phyloP scores from a whole-genome alignment of 208 protist genomes.

The Strigomonas galati region DNA sequence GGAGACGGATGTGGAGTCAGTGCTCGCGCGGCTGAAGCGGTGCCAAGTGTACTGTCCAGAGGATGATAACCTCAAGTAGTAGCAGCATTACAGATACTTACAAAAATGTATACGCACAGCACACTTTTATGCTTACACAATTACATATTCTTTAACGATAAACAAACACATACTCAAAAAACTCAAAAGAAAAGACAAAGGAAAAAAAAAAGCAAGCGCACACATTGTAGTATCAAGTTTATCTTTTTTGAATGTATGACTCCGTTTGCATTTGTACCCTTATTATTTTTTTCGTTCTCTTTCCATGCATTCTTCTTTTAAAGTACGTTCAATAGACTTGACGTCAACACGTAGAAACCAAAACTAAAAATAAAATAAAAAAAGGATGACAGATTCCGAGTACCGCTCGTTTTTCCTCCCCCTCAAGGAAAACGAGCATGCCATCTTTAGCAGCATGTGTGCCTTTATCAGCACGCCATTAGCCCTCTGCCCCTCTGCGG shows the following conservation, averaged over 20 bases:
- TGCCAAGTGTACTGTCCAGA: slow-evolving; percentile 87
- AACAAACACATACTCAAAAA: neutral
- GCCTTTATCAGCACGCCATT: slow-evolving; percentile 9
- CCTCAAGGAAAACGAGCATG: slow-evolving; percentile 19
- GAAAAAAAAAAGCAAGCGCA: neutral
- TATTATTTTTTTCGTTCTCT: neutral
- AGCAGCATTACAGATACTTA: neutral
- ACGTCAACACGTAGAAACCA: too few relatives aligned
- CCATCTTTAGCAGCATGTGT: slow-evolving; percentile 29
- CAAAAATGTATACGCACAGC: neutral
- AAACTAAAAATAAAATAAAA: slow-evolving; percentile 4
- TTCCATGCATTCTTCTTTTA: too few relatives aligned
- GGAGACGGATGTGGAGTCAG: slow-evolving; percentile 52
- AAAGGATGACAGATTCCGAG: neutral
- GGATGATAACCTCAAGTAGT: slow-evolving; percentile 29
- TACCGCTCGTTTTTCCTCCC: slow-evolving; percentile 28
- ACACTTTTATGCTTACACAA: neutral
- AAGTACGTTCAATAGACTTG: too few relatives aligned
- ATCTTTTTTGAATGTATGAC: neutral
- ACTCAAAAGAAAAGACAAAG: neutral
- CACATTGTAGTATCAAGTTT: neutral
- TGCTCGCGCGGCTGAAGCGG: slow-evolving; percentile 53
- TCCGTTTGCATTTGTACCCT: neutral
- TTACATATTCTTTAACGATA: neutral
- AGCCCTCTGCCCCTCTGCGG: slow-evolving; percentile 6